phyloP scores from a whole-genome alignment of 108 stramenopile genomes.

The Pseudonitzschia delicatissima region DNA sequence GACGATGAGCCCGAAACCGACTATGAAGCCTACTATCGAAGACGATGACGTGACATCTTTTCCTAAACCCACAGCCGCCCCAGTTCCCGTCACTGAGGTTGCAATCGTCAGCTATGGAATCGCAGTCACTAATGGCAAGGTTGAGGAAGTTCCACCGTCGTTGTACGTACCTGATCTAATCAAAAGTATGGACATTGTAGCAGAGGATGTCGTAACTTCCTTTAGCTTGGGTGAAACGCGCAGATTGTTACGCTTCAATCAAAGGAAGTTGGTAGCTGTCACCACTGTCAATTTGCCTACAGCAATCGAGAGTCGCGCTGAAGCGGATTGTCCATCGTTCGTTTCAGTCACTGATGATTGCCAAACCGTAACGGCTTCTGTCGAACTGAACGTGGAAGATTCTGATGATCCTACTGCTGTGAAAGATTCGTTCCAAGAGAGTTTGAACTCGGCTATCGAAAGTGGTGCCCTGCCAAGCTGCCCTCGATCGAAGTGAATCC shows the following conservation, averaged over 20 bases:
- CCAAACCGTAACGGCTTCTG: constrained; percentile 9
- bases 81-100: not conserved
- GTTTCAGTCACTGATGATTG: not conserved
- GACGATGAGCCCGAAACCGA: not conserved
- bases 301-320: not conserved
- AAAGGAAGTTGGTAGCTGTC: not conserved
- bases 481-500: constrained; percentile 24
- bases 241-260: not conserved
- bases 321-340: not conserved
- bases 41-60: constrained; percentile 3
- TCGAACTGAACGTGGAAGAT: not conserved
- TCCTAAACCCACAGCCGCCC: not conserved
- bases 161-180: constrained; percentile 2
- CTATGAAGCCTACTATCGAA: constrained; percentile 4
- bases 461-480: constrained; percentile 23
- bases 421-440: constrained; percentile 10
- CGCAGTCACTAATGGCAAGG: constrained; percentile 2
- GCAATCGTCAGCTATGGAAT: constrained; percentile 3
- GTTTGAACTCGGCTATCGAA: constrained; percentile 24
- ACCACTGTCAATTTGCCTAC: not conserved
- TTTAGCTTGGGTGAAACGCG: not conserved
- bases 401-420: constrained; percentile 7
- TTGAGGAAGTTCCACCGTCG: not conserved
- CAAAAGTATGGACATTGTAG: constrained; percentile 6
- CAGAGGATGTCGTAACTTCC: not conserved